Evolutionary conservation across 1,284 basidiomycete species (phyloP).

Genomic region (Blastosporella zonata): DNA sequence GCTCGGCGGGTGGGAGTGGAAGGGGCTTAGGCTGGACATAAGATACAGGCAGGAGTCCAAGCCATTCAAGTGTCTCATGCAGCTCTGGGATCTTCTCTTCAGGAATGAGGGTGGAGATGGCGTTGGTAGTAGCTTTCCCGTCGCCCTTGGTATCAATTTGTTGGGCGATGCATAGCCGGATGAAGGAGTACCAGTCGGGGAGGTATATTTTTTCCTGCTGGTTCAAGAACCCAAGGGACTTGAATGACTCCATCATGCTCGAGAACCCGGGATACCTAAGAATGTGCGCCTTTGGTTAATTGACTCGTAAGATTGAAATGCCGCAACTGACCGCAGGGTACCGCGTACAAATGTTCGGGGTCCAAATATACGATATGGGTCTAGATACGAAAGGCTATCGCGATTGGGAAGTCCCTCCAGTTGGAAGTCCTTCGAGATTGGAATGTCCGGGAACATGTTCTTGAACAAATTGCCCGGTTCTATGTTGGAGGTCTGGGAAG

Average conservation of each 20-base stretch:
- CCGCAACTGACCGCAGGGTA: slow-evolving; percentile 62
- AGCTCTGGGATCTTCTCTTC: slow-evolving; percentile 33
- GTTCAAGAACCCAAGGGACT: slow-evolving; percentile 71
- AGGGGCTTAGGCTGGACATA: slow-evolving; percentile 26
- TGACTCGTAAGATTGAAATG: not conserved
- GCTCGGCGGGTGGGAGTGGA: slow-evolving; percentile 44
- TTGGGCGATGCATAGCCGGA: slow-evolving; percentile 24
- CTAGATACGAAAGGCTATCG: slow-evolving; percentile 77
- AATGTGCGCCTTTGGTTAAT: not conserved
- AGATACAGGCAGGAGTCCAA: slow-evolving; percentile 41
- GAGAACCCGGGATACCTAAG: slow-evolving; percentile 86
- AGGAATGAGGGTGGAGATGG: slow-evolving; percentile 39
- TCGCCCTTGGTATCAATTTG: slow-evolving; percentile 8
- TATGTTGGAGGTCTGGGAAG: slow-evolving; percentile 45
- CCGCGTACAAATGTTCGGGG: slow-evolving; percentile 79
- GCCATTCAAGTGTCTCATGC: slow-evolving; percentile 58
- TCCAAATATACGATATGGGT: slow-evolving; percentile 59
- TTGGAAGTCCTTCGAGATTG: slow-evolving; percentile 64
- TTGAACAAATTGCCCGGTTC: slow-evolving; percentile 51
- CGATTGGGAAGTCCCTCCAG: slow-evolving; percentile 91
- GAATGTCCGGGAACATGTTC: slow-evolving; percentile 61
- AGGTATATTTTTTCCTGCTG: slow-evolving; percentile 35
- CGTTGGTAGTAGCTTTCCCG: slow-evolving; percentile 31
- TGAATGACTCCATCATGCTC: slow-evolving; percentile 73
- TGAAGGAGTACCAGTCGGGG: slow-evolving; percentile 44